Evolutionary conservation across 2,329 filamentous ascomycete genomes (phyloP), one percentile per base, ranked within the genome.

Genomic region (Mycogone perniciosa): DNA sequence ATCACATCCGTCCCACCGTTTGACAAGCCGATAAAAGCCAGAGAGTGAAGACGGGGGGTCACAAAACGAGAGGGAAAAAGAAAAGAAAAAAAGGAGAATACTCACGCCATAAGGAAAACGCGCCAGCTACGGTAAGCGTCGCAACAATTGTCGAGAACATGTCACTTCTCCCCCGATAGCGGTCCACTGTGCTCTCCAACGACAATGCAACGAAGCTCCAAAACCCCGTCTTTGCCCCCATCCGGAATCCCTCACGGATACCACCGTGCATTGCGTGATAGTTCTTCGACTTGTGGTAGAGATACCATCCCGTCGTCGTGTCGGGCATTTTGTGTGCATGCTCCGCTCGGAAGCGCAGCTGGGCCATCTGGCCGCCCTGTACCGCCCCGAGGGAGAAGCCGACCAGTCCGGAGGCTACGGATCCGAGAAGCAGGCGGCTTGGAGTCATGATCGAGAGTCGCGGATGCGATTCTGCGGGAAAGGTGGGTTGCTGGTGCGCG

Each of bases 271-370:
- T 84, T 46, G 86, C 80, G 61, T 89, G 83, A 72, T 99, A 97
- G 70, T 96, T 97, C 70, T 97, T 97, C 65, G 84, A 89, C 71
- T 96, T 96, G 75, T 97, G 92, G 69, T 99, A 99, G n/a, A 97
- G 80, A 66, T 92, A 99, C 93, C 93, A 99, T 13, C 90, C 92
- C 2, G 84, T 82, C 29, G 88, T 84, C 1, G 85, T 85, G 4
- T 81, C 84, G 20, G 93, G 93, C 55, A 96, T 82, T 58, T 92
- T 88, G 75, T 99, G 93, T 1, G 93, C 90, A 65, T 99, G 95
- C 71, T 99, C 93, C 54, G 93, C 93, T 50, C 92, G 86, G 73
- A 96, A 99, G 37, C 87, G 86, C 52, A 95, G 76, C 46, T 87
- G 85, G 1, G 88, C 81, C 64, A 80, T 83, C 62, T 84, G 84